A percentile compares a stretch with the other conserved stretches of the same genome.
Evolutionary conservation across 2,329 filamentous ascomycete genomes (phyloP).

Genomic region (Nemania sp.): DNA sequence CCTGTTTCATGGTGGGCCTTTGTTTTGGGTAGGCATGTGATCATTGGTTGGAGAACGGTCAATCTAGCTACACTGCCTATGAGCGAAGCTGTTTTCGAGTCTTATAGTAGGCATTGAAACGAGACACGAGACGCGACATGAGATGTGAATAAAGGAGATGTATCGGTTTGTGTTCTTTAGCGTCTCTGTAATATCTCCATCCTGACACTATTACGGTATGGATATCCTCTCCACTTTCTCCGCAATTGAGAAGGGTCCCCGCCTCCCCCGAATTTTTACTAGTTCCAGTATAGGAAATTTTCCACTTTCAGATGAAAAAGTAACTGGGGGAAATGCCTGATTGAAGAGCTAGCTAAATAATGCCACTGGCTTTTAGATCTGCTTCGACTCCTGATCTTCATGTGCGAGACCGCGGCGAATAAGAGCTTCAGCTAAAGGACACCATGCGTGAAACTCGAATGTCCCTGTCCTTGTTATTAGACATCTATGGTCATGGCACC

Average conservation of each 20-base stretch:
- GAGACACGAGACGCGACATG: too few species aligned
- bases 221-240: background rate
- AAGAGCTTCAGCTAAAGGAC: conserved; percentile 14
- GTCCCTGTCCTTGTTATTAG: conserved; percentile 17
- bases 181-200: too few species aligned
- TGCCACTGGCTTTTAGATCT: conserved; percentile 4
- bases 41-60: background rate
- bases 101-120: too few species aligned
- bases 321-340: background rate
- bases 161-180: too few species aligned
- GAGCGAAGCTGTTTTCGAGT: too few species aligned
- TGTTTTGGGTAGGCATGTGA: background rate
- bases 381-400: conserved; percentile 17
- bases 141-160: too few species aligned
- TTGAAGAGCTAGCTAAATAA: too few species aligned
- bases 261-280: background rate
- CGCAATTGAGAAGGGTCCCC: background rate
- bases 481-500: conserved; percentile 17
- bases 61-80: background rate
- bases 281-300: conserved; percentile 16
- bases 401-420: conserved; percentile 7
- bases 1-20: conserved; percentile 11
- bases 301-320: conserved; percentile 5
- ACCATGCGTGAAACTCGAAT: conserved; percentile 4
- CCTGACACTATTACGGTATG: background rate